phyloP scores from a whole-genome alignment of 306 rosid genomes.

The Comarum palustre region DNA sequence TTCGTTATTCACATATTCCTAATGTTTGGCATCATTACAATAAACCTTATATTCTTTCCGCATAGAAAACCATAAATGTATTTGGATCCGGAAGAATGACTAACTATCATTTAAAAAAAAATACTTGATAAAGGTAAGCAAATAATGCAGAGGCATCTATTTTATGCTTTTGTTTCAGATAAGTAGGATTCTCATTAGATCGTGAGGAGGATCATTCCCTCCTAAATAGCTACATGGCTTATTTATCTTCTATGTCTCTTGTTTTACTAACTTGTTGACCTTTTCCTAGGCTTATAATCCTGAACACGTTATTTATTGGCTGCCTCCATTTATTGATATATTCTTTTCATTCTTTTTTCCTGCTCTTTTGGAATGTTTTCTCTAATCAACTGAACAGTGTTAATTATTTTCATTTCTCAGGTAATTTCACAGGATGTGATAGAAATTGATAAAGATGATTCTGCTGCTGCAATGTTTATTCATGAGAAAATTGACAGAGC shows the following conservation, averaged over 20 bases:
- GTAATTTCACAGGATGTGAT: constrained; percentile 44
- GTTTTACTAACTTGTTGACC: neutral
- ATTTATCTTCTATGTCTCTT: neutral
- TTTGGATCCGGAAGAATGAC: neutral
- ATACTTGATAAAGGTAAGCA: neutral
- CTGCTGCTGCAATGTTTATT: constrained; percentile 35
- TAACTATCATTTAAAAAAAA: neutral
- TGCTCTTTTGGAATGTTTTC: neutral
- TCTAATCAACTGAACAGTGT: neutral
- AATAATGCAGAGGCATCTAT: neutral
- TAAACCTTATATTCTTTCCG: too few relatives aligned
- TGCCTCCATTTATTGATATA: neutral
- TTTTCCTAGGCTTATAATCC: neutral
- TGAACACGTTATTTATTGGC: neutral
- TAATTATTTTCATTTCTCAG: constrained; percentile 37
- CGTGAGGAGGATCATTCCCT: neutral
- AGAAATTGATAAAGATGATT: constrained; percentile 50
- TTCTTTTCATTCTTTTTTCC: neutral
- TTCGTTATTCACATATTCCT: too few relatives aligned
- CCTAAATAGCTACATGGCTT: neutral
- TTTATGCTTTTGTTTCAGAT: neutral
- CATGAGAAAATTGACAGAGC: constrained; percentile 37
- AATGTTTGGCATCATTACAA: too few relatives aligned
- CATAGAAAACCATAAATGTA: neutral
- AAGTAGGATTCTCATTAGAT: neutral